phyloP scores from a whole-genome alignment of 2,329 filamentous ascomycete genomes.

The Ophiostoma fasciatum region DNA sequence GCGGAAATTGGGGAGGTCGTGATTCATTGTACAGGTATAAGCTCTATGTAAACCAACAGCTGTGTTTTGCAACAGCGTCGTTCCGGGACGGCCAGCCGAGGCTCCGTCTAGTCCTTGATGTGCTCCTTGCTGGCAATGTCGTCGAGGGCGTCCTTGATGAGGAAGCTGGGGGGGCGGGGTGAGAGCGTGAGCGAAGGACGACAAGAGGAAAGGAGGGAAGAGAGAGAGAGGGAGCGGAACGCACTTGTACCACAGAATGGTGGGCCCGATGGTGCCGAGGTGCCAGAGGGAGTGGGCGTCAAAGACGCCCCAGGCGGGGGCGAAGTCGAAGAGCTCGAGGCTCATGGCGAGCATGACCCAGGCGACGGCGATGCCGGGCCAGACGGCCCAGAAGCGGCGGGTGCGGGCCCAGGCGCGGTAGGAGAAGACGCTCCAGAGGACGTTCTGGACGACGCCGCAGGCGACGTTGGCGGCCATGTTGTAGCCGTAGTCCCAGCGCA shows the following conservation, averaged over 20 bases:
- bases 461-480: conserved; percentile 94
- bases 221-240: conserved; percentile 23
- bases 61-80: too few species aligned
- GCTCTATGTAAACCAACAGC: too few species aligned
- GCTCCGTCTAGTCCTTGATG: conserved; percentile 35
- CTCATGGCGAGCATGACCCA: conserved; percentile 93
- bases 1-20: background rate
- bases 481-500: conserved; percentile 90
- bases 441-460: conserved; percentile 64
- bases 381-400: conserved; percentile 64
- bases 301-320: conserved; percentile 64
- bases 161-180: conserved; percentile 44
- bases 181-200: conserved; percentile 9
- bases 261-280: conserved; percentile 76
- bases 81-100: too few species aligned
- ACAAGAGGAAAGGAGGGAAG: conserved; percentile 3
- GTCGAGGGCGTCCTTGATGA: conserved; percentile 72
- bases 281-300: conserved; percentile 97
- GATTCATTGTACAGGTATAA: background rate
- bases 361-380: conserved; percentile 80
- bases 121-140: conserved; percentile 56
- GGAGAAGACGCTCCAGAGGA: conserved; percentile 78
- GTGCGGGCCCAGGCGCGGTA: conserved; percentile 57
- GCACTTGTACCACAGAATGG: conserved; percentile 88
- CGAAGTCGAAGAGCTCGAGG: conserved; percentile 86